Base-by-base conservation (phyloP, 352 stramenopile species). In the Globisporangium recalcitrans region DNA sequence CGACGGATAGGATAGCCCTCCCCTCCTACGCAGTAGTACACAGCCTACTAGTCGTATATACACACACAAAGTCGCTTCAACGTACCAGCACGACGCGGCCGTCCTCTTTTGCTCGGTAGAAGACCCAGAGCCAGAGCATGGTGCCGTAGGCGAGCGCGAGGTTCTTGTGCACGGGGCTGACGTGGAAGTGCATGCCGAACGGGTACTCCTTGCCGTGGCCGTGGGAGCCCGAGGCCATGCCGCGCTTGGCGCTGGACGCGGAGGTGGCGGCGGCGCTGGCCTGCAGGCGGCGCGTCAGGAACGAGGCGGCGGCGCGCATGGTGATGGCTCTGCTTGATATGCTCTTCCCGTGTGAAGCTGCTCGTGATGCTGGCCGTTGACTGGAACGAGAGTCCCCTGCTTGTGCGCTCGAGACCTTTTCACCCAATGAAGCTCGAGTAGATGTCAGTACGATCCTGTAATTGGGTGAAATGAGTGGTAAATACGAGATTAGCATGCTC, bases 61-160 rank as follows among this genome's bases (percentile, higher is more conserved):
- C 4, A 52, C 13, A 36, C 21, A 51, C 4, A 60, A 16, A 29
- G 26, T 36, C 24, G 0, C 31, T 9, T 13, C 19, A 1, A 77
- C 77, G 63, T 71, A 93, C 85, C 68, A 96, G 62, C 22, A 96
- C 48, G 52, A 75, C 82, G 54, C 75, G 75, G 58, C 88, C 88
- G 67, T 96, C 88, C 67, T 96, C 63, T 75, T 96, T 96, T 74
- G 85, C 83, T 48, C 88, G 82, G 66, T 80, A 95, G 72, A 96
- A 96, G 68, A 96, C 71, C 88, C 88, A 96, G 58, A 96, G 79
- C 88, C 88, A 96, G 44, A 91, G 80, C 78, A 96, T 88, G 34
- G 82, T 93, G 73, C 85, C 86, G 69, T 96, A 93, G n/a, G 82
- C 84, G 58, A 90, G 70, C 52, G 70, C 87, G 52, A 94, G 69